These are phyloP conservation scores for Aspergillus uvarum DNA, from an alignment of 2,329 filamentous ascomycete genomes.

Conservation along the genomic window DNA sequence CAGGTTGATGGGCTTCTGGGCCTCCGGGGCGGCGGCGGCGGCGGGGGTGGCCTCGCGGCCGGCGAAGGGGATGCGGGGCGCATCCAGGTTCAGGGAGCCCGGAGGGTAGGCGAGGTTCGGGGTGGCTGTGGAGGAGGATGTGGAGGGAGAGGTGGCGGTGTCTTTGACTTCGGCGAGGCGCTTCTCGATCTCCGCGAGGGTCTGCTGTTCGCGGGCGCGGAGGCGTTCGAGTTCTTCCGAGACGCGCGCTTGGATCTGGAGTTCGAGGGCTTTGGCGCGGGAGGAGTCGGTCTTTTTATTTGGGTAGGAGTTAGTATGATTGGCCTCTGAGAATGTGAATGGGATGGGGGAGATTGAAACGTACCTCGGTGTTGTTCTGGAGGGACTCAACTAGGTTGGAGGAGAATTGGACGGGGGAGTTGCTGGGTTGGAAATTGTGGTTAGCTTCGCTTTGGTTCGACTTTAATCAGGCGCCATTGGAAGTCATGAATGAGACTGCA, in stretches of 20 bases:
- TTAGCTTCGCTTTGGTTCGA: too few species aligned
- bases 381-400: conserved; percentile 79
- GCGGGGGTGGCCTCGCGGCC: conserved; percentile 37
- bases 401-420: conserved; percentile 68
- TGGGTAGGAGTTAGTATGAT: not conserved
- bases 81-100: conserved; percentile 40
- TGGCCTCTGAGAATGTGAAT: not conserved
- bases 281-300: conserved; percentile 75
- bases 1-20: conserved; percentile 32
- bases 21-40: conserved; percentile 16
- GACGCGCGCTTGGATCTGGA: conserved; percentile 85
- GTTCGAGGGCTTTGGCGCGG: conserved; percentile 77
- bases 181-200: conserved; percentile 68
- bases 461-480: too few species aligned
- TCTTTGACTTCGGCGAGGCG: conserved; percentile 50
- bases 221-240: conserved; percentile 80
- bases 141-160: conserved; percentile 22
- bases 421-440: conserved; percentile 19
- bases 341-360: conserved; percentile 17
- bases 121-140: conserved; percentile 29
- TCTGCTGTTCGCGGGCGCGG: conserved; percentile 66
- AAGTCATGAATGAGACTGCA: too few species aligned
- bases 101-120: conserved; percentile 23
- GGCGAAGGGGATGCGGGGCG: conserved; percentile 45
- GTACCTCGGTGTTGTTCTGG: conserved; percentile 82